phyloP scores from a whole-genome alignment of 768 basidiomycete genomes.

The Phaeotremella skinneri region DNA sequence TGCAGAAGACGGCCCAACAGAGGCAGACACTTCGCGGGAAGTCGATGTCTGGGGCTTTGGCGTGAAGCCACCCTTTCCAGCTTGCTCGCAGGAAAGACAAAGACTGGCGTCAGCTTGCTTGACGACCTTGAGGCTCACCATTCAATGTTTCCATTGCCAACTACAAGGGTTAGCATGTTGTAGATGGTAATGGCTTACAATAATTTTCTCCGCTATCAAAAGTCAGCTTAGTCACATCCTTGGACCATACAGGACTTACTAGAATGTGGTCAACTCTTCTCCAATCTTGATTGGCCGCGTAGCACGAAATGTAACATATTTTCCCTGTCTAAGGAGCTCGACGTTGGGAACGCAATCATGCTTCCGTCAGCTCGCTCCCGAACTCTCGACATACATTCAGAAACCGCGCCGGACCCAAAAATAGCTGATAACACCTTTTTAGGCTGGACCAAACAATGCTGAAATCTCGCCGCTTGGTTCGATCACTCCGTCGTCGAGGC shows the following conservation, averaged over 20 bases:
- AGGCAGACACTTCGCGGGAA: neutral
- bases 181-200: constrained; percentile 18
- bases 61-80: constrained; percentile 33
- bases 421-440: constrained; percentile 45
- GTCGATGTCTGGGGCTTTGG: constrained; percentile 10
- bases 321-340: constrained; percentile 42
- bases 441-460: constrained; percentile 48
- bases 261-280: constrained; percentile 49
- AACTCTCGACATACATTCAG: constrained; percentile 42
- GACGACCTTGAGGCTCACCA: constrained; percentile 26
- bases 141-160: constrained; percentile 44
- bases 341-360: constrained; percentile 51
- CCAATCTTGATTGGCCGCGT: constrained; percentile 39
- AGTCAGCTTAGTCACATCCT: constrained; percentile 10
- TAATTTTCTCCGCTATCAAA: constrained; percentile 36
- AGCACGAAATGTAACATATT: constrained; percentile 47
- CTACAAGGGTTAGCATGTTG: constrained; percentile 14
- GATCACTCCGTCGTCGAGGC: constrained; percentile 32
- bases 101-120: constrained; percentile 25
- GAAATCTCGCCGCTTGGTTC: constrained; percentile 45
- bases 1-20: neutral
- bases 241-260: constrained; percentile 30
- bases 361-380: constrained; percentile 18
- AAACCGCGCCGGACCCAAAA: constrained; percentile 50
- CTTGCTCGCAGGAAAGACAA: constrained; percentile 43